Percentiles rank a stretch among this genome's conserved stretches.
Conservation (phyloP, 2,329 filamentous ascomycete genomes). For the Fragosphaeria purpurea region DNA sequence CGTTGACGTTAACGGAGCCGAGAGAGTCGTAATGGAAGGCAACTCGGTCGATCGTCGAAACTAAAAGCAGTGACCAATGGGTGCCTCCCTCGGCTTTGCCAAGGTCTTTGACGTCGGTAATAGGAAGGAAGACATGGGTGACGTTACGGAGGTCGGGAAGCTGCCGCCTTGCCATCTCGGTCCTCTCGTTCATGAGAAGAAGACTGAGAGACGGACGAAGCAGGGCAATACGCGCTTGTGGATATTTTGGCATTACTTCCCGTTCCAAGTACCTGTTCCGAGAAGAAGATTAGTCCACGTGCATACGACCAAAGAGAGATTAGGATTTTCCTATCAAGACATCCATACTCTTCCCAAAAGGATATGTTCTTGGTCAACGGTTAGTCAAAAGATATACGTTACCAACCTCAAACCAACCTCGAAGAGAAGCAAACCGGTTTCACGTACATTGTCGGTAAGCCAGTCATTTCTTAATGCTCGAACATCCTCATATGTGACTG, state of each 20-base stretch:
- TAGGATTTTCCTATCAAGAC: background rate
- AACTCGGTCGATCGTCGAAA: conserved; percentile 77
- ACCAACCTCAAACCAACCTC: no score
- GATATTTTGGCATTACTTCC: conserved; percentile 71
- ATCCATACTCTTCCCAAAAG: conserved; percentile 86
- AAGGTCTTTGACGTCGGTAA: conserved; percentile 78
- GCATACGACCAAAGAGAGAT: no score
- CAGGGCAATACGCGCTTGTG: conserved; percentile 77
- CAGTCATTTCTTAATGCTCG: conserved; percentile 84
- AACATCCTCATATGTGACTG: conserved; percentile 83
- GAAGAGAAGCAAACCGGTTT: no score
- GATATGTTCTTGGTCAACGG: conserved; percentile 65
- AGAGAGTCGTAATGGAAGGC: conserved; percentile 97
- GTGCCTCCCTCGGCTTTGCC: conserved; percentile 76
- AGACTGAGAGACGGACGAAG: conserved; percentile 92
- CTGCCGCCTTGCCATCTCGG: conserved; percentile 9
- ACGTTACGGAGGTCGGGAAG: conserved; percentile 71
- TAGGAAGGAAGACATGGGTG: conserved; percentile 89
- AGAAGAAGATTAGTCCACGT: background rate
- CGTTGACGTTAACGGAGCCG: conserved; percentile 60
- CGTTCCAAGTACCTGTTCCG: conserved; percentile 65
- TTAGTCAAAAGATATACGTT: background rate
- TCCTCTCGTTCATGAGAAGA: conserved; percentile 63
- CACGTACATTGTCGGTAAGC: conserved; percentile 84
- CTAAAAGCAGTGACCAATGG: conserved; percentile 90